Base-by-base conservation (phyloP, 495 filamentous ascomycete species). In the Cairneyella variabilis region DNA sequence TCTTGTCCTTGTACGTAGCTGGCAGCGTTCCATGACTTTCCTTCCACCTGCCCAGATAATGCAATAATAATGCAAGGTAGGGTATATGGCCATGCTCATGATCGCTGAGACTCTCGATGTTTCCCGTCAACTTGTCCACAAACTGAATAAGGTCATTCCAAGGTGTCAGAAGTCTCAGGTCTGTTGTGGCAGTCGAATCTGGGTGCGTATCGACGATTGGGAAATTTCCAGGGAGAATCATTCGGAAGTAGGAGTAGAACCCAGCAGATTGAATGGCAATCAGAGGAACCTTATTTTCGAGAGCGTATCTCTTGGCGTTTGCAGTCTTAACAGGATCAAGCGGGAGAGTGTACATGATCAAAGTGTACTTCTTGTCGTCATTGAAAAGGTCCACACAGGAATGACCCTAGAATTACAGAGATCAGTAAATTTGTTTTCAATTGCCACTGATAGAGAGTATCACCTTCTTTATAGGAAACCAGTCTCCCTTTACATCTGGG, bases 131-230 rank as follows among this genome's bases (percentile, higher is more conserved):
- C 5, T 81, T 74, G 38, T 63, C 66, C 8, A 81, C 83, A 51
- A 89, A 83, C 8, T 74, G 73, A 3, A 75, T 65, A 23, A 99
- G 79, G 64, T 95, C 91, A 14, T 85, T 79, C 93, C 95, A 99
- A 28, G 93, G 91, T 22, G 77, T 84, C 1, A 96, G 69, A 23
- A 97, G 75, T 34, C 95, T 85, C 48, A 99, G 77, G 55, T 99
- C 95, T 47, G 85, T 85, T 4, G 85, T 91, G 37, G 87, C 80
- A 37, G 89, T 85, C 22, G 89, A 84, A 53, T 96, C 91, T 1
- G 95, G 93, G 60, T 99, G 93, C 22, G 92, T 96, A 65, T 99
- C 91, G 61, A 97, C 89, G 59, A 97, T 89, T n/a, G 90, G 90
- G 58, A 95, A 97, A 8, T 79, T 79, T 17, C 79, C 72, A 3